Evolutionary conservation across 306 rosid genomes (phyloP), one percentile per base, ranked within the genome.

Genomic region (Delonix regia): DNA sequence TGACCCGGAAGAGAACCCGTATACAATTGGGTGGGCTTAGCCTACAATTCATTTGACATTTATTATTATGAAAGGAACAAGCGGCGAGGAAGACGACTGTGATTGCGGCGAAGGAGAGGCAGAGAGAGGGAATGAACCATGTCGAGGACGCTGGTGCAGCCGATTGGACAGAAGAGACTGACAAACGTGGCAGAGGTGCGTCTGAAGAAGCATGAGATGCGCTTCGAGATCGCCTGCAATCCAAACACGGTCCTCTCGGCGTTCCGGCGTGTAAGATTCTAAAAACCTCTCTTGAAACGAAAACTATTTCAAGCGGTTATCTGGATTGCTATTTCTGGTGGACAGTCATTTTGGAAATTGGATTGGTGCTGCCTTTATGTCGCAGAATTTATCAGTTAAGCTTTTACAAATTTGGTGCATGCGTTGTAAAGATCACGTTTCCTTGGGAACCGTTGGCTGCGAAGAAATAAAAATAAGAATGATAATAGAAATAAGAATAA

Each of bases 181-280:
- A 94, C 97, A n/a, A 94, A 94, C 80, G 97, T 92, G 9, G 98
- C 98, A 4, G 96, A 86, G 44, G 98, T 92, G 44, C 98, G 98
- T 75, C 89, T 94, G 24, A 94, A 92, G 74, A 90, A 86, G 75
- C 93, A 66, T 1, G 97, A 97, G 49, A 82, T 28, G 34, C 96
- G 98, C 76, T 94, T 94, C 12, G 98, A 94, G 87, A 87, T 92
- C 13, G 96, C 98, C 2, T 90, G 97, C 69, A 92, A 87, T 81
- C 93, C 93, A 62, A 94, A 94, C 90, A 92, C 94, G 74, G 97
- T 85, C 69, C 97, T 94, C 64, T 85, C 98, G 96, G 96, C 97
- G 98, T 36, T 89, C 97, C 6, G 91, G 96, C 80, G 93, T 90
- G 97, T 91, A 87, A 79, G 86, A 52, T 59, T 28, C n/a, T 14